Base-by-base conservation (phyloP, 2,329 filamentous ascomycete species). In the Exophiala lecanii-corni region DNA sequence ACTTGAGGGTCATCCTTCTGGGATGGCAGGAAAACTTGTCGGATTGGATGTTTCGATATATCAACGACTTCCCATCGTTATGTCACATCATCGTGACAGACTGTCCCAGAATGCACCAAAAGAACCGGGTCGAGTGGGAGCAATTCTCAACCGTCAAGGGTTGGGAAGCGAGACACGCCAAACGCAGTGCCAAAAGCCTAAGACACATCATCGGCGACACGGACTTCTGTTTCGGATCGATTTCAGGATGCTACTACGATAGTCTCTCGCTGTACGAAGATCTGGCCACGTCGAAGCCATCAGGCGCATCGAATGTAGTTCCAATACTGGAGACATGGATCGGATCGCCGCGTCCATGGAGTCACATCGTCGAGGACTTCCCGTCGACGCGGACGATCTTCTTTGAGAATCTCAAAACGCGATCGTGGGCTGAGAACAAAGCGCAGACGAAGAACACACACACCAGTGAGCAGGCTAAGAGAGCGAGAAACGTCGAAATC, bases 1-100 rank as follows among this genome's bases (percentile, higher is more conserved):
- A 68, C 38, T 56, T 71, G 3, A 60, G 62, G 3, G 51, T 66
- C 16, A 41, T 71, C 21, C 53, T 62, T 31, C 47, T 71, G 30
- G 54, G 55, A 17, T 44, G 57, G 26, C 66, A 69, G 38, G 40
- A 47, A 5, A 43, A 59, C 3, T 20, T 70, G 2, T 62, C 61
- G 3, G 34, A 45, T 12, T 53, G 58, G 13, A 43, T 60, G 2
- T 59, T 70, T 33, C 51, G 55, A 21, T 64, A 63, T 45, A 47
- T 70, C 10, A 47, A 53, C 13, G 36, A 38, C 2, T 60, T 71
- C 26, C 66, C 65, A 2, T 56, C 58, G 6, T 43, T 71, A 17
- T 57, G 56, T n/a, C 36, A 59, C 10, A 47, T 70, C 15, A 47
- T 69, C 12, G 46, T 62, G 3, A 57, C 57, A 9, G 55, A 57